Evolutionary conservation across 1,139 yeast genomes (phyloP).

Genomic region (Maudiozyma humilis): DNA sequence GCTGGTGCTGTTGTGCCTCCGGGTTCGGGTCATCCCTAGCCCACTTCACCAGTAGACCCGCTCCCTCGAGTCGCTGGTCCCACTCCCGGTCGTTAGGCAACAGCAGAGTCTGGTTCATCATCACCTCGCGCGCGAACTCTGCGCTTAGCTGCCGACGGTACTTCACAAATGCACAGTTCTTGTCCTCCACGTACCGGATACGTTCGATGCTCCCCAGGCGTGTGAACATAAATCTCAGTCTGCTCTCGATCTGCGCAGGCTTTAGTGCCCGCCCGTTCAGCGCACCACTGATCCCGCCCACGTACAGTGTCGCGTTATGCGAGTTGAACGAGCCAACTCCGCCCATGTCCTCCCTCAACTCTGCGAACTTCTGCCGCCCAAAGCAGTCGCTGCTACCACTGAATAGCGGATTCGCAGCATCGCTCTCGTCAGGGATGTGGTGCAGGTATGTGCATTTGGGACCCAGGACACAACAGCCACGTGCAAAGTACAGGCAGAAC

Average conservation of each 20-base stretch:
- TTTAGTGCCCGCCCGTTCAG: slow-evolving; percentile 20
- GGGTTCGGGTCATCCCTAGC: slow-evolving; percentile 87
- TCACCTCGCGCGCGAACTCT: slow-evolving; percentile 90
- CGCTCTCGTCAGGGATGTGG: slow-evolving; percentile 54
- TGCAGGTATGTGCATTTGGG: slow-evolving; percentile 69
- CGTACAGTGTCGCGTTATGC: slow-evolving; percentile 64
- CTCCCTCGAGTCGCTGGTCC: slow-evolving; percentile 23
- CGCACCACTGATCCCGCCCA: slow-evolving; percentile 53
- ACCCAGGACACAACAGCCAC: slow-evolving; percentile 81
- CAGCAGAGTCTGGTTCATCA: slow-evolving; percentile 68
- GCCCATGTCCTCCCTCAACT: slow-evolving; percentile 85
- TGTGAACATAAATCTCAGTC: slow-evolving; percentile 45
- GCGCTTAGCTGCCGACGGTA: slow-evolving; percentile 64
- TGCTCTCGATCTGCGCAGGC: slow-evolving; percentile 24
- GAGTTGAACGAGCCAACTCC: slow-evolving; percentile 82
- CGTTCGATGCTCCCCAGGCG: slow-evolving; percentile 77
- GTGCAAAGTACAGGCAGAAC: slow-evolving; percentile 77
- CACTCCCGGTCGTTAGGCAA: slow-evolving; percentile 38
- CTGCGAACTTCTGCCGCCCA: slow-evolving; percentile 80
- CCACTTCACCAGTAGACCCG: slow-evolving; percentile 74
- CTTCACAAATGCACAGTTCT: slow-evolving; percentile 75
- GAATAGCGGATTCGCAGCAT: slow-evolving; percentile 40
- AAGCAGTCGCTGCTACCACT: slow-evolving; percentile 55
- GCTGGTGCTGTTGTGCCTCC: slow-evolving; percentile 46
- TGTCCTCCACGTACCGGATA: slow-evolving; percentile 50